Evolutionary conservation across 2,329 filamentous ascomycete species (phyloP), one percentile per base, ranked within the genome.

Genomic region (Nigrospora osmanthi): DNA sequence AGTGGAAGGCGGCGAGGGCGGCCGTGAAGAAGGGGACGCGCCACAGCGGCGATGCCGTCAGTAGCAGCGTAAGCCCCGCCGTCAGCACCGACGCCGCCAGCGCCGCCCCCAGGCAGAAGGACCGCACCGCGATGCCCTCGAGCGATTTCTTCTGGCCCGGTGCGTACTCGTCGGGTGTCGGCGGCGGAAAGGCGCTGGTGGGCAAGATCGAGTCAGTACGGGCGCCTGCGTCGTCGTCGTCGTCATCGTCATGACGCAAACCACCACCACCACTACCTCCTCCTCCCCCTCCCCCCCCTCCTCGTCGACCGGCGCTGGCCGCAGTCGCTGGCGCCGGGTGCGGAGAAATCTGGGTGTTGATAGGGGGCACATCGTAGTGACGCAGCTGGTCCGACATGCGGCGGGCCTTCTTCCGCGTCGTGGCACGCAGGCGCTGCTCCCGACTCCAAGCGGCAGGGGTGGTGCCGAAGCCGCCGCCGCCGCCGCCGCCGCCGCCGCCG

Each of bases 1-100:
- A 97, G 72, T 98, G 93, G 69, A 97, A 97, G 30, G 85, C 56
- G 23, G 83, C 77, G 40, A 97, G 81, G 13, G 81, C 71, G 42
- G 70, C 69, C 40, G 85, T 58, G 68, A 91, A 91, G 61, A 83
- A 80, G 30, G 80, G 76, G 9, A 77, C 61, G 46, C 81, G 78
- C 80, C 80, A 84, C 45, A 77, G 64, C 17, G 76, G 71, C 32
- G 67, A 71, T 13, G 62, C 49, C 6, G 67, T 68, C 46, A 61
- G 54, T 36, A 62, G 14, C 12, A 72, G 54, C 44, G 67, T 55
- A 38, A 55, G 44, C 11, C 55, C 34, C 42, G 66, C 59, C 33
- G 62, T 43, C 39, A 65, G 47, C 39, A 64, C 52, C 37, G 64
- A 62, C 12, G 60, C 41, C 13, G 70, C 59, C n/a, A 75, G 57